A percentile compares a stretch with the other conserved stretches of the same genome.
Evolutionary conservation across 768 basidiomycete genomes (phyloP).

Genomic region (Cantharellus anzutake): DNA sequence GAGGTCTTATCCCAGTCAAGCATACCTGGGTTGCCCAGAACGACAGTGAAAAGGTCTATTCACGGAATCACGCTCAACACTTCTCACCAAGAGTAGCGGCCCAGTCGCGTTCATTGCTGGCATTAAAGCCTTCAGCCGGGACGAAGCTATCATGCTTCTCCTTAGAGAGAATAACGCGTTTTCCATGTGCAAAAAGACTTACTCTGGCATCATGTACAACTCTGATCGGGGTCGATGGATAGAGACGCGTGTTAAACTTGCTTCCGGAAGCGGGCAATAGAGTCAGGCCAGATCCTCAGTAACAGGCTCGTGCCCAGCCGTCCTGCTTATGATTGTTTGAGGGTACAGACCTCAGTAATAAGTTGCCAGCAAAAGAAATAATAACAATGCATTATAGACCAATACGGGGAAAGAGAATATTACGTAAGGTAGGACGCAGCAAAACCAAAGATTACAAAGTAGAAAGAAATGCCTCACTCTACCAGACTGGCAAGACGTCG

Average conservation of each 20-base stretch:
- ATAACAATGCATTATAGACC: too few species aligned
- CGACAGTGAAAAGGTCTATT: background rate
- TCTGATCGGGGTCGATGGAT: background rate
- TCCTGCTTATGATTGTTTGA: too few species aligned
- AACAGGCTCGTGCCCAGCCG: too few species aligned
- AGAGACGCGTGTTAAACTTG: background rate
- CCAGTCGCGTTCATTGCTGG: slow-evolving; percentile 54
- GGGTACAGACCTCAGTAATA: too few species aligned
- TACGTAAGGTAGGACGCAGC: background rate
- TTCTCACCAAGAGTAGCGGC: slow-evolving; percentile 38
- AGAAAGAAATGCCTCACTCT: slow-evolving; percentile 13
- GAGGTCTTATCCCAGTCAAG: slow-evolving; percentile 62
- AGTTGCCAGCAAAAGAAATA: too few species aligned
- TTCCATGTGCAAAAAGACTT: background rate
- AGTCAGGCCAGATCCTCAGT: background rate
- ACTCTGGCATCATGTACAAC: background rate
- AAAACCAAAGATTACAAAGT: background rate
- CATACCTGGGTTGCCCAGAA: slow-evolving; percentile 29
- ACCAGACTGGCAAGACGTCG: slow-evolving; percentile 75
- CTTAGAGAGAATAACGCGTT: background rate
- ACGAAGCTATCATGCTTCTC: slow-evolving; percentile 28
- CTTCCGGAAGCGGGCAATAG: background rate
- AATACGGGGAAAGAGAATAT: background rate
- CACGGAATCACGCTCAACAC: background rate
- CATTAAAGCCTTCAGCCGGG: slow-evolving; percentile 34